These are phyloP conservation scores for Solanum dulcamara DNA, from an alignment of 257 asterid species.

Conservation along the genomic window DNA sequence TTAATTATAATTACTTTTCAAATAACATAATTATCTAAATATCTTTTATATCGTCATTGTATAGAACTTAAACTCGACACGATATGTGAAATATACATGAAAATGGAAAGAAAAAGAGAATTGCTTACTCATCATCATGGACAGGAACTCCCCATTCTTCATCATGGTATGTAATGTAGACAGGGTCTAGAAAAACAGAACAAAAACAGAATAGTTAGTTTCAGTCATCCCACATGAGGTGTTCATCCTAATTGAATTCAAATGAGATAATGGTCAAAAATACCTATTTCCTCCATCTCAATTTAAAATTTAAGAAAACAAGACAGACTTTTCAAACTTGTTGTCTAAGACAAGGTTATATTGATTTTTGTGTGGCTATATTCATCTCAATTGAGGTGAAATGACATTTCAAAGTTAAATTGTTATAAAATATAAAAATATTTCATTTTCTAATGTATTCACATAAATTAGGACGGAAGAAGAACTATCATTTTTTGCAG, in stretches of 20 bases:
- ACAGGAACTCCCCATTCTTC: constrained; percentile 85
- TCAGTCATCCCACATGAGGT: not conserved
- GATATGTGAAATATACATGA: not conserved
- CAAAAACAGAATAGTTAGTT: not conserved
- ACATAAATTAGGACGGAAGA: no score
- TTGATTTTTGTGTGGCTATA: no score
- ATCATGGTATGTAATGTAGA: constrained; percentile 68
- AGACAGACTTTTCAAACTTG: no score
- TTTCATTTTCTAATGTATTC: no score
- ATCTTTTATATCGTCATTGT: fast-evolving
- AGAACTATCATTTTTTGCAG: no score
- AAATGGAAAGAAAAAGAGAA: not conserved
- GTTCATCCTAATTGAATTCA: not conserved
- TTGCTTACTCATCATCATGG: constrained; percentile 59
- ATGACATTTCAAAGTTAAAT: no score
- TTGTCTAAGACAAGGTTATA: no score
- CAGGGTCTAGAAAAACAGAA: constrained; percentile 19
- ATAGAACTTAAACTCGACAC: not conserved
- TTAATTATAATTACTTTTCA: not conserved
- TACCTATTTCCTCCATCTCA: no score
- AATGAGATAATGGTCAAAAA: not conserved
- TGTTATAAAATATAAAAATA: no score
- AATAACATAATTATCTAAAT: not conserved
- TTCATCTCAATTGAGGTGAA: no score
- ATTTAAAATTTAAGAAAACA: no score